Evolutionary conservation across 2,329 filamentous ascomycete species (phyloP), one percentile per base, ranked within the genome.

Genomic region (Fusarium globosum): DNA sequence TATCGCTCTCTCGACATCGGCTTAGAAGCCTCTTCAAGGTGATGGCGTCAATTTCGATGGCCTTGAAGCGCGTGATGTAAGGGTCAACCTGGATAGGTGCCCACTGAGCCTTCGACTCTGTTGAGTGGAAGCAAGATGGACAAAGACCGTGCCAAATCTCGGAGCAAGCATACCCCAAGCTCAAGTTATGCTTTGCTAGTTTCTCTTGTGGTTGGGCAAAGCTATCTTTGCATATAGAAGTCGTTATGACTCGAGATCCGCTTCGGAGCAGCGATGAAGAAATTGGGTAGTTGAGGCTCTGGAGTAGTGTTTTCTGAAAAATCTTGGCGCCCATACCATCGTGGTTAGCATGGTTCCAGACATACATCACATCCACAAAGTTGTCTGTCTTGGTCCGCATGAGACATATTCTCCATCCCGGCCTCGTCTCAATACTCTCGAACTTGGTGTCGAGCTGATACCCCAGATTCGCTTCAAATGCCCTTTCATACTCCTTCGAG

Each of bases 151-250:
- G 65, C 65, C 65, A 68, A 4, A 68, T 43, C 6, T 63, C 56
- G 5, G 64, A 68, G 3, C 41, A 26, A 0, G 64, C 56, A 35
- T 39, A 68, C 1, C 65, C 48, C 1, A 55, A 45, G 7, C 64
- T 68, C 3, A 68, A 21, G 15, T 48, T 53, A 30, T 68, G 42
- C 20, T 68, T 68, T 14, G 57, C 64, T 0, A 68, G 38, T 2
- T 49, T 63, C 28, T 68, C 65, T 20, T 68, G 64, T 1, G 65
- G 65, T 3, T 68, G 65, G 1, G 64, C 64, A 35, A 68, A 68
- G 5, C 2, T 20, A 1, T 68, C 56, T 2, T 7, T 30, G 1
- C 35, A 30, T 1, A 56, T n/a, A 0, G 38, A 21, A 2, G 65
- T 43, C 0, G 20, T 39, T 30, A 68, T 39, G 0, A 35, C 33